Conservation (phyloP, 345 rosid genomes). For the Eucalyptus globulus region DNA sequence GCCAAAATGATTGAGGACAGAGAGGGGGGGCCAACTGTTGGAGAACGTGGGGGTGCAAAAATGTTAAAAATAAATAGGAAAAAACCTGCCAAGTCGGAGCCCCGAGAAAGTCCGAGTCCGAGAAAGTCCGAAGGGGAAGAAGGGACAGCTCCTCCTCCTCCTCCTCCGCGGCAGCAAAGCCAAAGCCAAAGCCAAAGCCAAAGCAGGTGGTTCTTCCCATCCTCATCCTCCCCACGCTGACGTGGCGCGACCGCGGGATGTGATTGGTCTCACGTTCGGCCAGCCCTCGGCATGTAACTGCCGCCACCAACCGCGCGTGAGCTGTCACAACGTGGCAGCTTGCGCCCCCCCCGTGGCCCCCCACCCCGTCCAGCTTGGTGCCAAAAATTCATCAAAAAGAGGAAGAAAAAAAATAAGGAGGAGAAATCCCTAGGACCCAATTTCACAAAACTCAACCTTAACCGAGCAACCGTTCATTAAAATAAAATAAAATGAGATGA, state of each 20-base stretch:
- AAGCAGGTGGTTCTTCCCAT: neutral
- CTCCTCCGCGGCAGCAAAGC: neutral
- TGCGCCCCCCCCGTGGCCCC: constrained; percentile 20
- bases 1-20: neutral
- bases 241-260: constrained; percentile 31
- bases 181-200: neutral
- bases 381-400: neutral
- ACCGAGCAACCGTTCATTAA: neutral
- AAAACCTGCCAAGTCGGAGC: too few species aligned
- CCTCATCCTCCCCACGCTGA: constrained; percentile 4
- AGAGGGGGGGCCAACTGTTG: constrained; percentile 16
- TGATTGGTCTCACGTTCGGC: constrained; percentile 45
- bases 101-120: neutral
- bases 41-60: constrained; percentile 13
- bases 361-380: neutral
- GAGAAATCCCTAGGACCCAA: neutral
- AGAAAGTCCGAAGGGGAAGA: neutral
- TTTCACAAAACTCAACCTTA: neutral
- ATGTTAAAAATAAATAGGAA: neutral
- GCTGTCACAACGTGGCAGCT: constrained; percentile 44
- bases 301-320: constrained; percentile 34
- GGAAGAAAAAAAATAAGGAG: neutral
- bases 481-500: accelerated
- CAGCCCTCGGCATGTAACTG: neutral
- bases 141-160: neutral